Percentiles rank a stretch among this genome's conserved stretches.
phyloP scores from a whole-genome alignment of 2,329 filamentous ascomycete genomes.

The Aplosporella prunicola region DNA sequence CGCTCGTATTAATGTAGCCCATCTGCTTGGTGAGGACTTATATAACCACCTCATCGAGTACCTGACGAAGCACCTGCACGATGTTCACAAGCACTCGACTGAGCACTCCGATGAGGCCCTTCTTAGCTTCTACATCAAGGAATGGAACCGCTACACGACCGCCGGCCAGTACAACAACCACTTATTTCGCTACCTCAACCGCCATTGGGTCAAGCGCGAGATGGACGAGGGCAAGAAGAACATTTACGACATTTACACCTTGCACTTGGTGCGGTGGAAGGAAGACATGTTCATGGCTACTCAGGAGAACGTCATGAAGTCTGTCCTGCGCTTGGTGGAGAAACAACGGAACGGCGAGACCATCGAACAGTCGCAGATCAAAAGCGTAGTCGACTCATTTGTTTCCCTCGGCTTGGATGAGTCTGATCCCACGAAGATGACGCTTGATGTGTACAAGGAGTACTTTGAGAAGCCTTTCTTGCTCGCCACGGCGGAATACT shows the following conservation, averaged over 20 bases:
- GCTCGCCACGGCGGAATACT: conserved; percentile 72
- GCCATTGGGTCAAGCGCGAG: conserved; percentile 98
- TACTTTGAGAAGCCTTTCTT: conserved; percentile 94
- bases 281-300: conserved; percentile 80
- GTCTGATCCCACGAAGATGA: conserved; percentile 84
- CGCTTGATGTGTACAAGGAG: conserved; percentile 84
- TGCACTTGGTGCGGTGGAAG: conserved; percentile 94
- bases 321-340: conserved; percentile 89
- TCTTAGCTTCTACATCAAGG: conserved; percentile 84
- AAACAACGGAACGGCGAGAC: conserved; percentile 97
- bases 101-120: conserved; percentile 82
- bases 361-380: conserved; percentile 94
- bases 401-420: conserved; percentile 90
- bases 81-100: conserved; percentile 62
- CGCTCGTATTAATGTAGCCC: conserved; percentile 47
- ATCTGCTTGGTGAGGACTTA: conserved; percentile 89
- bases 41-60: conserved; percentile 88
- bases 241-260: conserved; percentile 94
- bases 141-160: conserved; percentile 93
- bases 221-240: conserved; percentile 99
- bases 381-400: conserved; percentile 92
- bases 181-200: conserved; percentile 88
- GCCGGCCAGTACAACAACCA: conserved; percentile 97
- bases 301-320: conserved; percentile 82
- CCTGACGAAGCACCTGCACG: conserved; percentile 65